phyloP scores from a whole-genome alignment of 192 early-diverging fungal species.

The Endogone sp. region DNA sequence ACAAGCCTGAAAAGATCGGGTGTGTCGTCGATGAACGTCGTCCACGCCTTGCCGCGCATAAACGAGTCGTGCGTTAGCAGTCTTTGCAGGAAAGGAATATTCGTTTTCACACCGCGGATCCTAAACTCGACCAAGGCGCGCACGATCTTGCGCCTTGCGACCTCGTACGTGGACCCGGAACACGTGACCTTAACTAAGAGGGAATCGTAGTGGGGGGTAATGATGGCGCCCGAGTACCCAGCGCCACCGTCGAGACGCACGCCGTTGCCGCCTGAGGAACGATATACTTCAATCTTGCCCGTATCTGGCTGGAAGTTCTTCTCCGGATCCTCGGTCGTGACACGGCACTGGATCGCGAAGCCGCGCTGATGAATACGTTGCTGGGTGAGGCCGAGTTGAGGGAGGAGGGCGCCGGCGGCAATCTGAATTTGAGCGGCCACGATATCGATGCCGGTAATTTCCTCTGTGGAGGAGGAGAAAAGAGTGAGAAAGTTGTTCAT shows the following conservation, averaged over 20 bases:
- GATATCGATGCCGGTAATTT: conserved; percentile 94
- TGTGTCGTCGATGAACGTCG: conserved; percentile 97
- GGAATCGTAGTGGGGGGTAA: conserved; percentile 95
- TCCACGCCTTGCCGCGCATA: conserved; percentile 84
- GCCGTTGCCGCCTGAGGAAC: conserved; percentile 84
- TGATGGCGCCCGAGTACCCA: conserved; percentile 86
- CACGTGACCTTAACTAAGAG: conserved; percentile 89
- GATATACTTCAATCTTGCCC: conserved; percentile 92
- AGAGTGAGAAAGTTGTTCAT: too few species aligned
- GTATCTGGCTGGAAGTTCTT: conserved; percentile 94
- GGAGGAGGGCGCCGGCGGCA: conserved; percentile 80
- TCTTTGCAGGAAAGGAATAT: conserved; percentile 89
- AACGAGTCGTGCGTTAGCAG: conserved; percentile 83
- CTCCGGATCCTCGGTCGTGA: conserved; percentile 94
- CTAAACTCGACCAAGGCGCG: conserved; percentile 90
- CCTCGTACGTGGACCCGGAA: conserved; percentile 84
- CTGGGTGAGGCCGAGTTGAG: conserved; percentile 77
- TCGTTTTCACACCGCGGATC: conserved; percentile 95
- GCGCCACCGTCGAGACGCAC: conserved; percentile 87
- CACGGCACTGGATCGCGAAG: conserved; percentile 93
- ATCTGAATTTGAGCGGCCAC: conserved; percentile 93
- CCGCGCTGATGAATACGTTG: conserved; percentile 76
- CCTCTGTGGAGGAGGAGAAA: conserved; percentile 45
- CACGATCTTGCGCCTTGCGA: conserved; percentile 85
- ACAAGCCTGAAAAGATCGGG: conserved; percentile 85